phyloP scores from a whole-genome alignment of 2,329 filamentous ascomycete species.

The Graphilbum sp. region DNA sequence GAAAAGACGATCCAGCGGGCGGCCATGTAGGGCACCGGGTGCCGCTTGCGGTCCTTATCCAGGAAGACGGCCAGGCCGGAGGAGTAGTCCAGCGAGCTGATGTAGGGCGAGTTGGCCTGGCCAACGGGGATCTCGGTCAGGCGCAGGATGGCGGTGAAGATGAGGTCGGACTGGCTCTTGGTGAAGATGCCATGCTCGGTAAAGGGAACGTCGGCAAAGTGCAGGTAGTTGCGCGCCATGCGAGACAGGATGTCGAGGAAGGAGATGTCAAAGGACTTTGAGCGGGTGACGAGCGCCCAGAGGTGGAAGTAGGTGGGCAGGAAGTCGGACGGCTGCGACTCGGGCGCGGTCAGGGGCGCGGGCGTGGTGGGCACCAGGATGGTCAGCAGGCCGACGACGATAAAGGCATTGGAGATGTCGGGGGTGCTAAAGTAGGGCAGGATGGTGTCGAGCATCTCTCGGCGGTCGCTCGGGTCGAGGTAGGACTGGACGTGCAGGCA shows the following conservation, averaged over 20 bases:
- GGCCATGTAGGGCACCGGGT: constrained; percentile 81
- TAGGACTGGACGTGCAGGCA: constrained; percentile 83
- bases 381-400: constrained; percentile 79
- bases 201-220: constrained; percentile 61
- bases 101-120: constrained; percentile 82
- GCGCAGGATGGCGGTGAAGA: constrained; percentile 82
- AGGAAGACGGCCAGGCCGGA: constrained; percentile 73
- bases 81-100: constrained; percentile 63
- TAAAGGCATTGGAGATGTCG: constrained; percentile 79
- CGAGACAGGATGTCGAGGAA: constrained; percentile 85
- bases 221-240: constrained; percentile 67
- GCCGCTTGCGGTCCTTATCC: constrained; percentile 85
- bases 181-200: constrained; percentile 83
- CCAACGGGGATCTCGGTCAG: constrained; percentile 92
- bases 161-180: constrained; percentile 73
- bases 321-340: constrained; percentile 77
- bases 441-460: constrained; percentile 65
- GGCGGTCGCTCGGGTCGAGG: constrained; percentile 77
- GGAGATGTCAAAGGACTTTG: constrained; percentile 69
- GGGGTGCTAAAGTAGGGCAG: constrained; percentile 85
- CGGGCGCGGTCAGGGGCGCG: constrained; percentile 50
- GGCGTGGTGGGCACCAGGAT: constrained; percentile 74
- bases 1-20: constrained; percentile 89
- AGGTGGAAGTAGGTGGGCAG: constrained; percentile 91
- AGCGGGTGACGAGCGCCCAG: constrained; percentile 86